A percentile compares a stretch with the other conserved stretches of the same genome.
Conservation (phyloP, 495 filamentous ascomycete genomes). For the Cladorrhinum samala region DNA sequence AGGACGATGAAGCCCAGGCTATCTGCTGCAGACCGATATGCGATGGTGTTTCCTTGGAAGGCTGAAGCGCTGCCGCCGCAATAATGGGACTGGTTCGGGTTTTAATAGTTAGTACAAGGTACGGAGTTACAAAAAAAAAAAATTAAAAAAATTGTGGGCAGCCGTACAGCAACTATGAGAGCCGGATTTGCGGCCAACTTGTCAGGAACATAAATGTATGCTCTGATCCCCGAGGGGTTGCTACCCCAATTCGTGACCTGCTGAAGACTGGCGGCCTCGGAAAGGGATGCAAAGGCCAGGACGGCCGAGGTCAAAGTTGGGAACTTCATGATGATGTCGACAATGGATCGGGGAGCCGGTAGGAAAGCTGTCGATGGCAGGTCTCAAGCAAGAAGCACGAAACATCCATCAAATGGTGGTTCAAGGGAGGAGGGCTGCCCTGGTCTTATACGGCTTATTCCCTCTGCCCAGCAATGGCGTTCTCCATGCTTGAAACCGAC, state of each 20-base stretch:
- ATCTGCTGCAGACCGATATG: conserved; percentile 46
- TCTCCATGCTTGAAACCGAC: background rate
- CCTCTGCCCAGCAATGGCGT: too few relatives aligned
- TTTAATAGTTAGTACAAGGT: too few relatives aligned
- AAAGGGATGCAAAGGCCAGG: conserved; percentile 18
- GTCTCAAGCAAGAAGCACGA: too few relatives aligned
- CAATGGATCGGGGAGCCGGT: background rate
- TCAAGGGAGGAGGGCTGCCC: too few relatives aligned
- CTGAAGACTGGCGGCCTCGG: conserved; percentile 24
- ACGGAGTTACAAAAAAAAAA: too few relatives aligned
- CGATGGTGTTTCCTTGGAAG: conserved; percentile 40
- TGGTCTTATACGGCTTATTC: too few relatives aligned
- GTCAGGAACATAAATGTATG: conserved; percentile 38
- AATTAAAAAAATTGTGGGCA: too few relatives aligned
- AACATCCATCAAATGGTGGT: too few relatives aligned
- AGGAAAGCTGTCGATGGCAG: too few relatives aligned
- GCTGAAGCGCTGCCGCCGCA: conserved; percentile 47
- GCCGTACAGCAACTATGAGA: conserved; percentile 49
- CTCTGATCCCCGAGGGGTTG: conserved; percentile 32
- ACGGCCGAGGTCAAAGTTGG: conserved; percentile 22
- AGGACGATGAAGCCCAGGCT: conserved; percentile 52
- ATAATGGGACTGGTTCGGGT: too few relatives aligned
- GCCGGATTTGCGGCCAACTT: conserved; percentile 29
- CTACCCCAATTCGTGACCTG: conserved; percentile 34
- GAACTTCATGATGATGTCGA: conserved; percentile 24